Conservation (phyloP, 371 early-diverging fungal species). For the Chytridium lagenaria region DNA sequence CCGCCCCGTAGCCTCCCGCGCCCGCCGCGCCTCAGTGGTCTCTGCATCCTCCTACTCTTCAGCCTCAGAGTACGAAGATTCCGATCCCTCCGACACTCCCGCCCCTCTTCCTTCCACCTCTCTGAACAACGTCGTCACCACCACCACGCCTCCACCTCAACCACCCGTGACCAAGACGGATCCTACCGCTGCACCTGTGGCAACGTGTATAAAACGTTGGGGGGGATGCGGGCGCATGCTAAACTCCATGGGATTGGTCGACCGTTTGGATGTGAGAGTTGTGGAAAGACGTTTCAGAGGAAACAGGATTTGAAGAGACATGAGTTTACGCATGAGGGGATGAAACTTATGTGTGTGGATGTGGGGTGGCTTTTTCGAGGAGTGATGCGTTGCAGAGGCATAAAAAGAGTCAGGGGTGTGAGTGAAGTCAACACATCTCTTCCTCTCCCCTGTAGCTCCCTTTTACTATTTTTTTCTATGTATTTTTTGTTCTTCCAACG, state of each 20-base stretch:
- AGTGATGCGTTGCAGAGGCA: neutral
- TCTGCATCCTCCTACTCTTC: too few relatives aligned
- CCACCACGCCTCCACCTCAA: too few relatives aligned
- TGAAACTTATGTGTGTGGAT: neutral
- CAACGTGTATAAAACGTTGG: neutral
- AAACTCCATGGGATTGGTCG: slow-evolving; percentile 11
- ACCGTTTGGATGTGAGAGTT: neutral
- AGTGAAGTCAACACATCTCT: neutral
- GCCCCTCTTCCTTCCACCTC: too few relatives aligned
- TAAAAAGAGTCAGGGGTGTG: neutral
- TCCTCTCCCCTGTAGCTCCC: neutral
- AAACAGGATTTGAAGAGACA: slow-evolving; percentile 11
- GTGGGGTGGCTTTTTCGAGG: neutral
- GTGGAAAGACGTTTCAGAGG: slow-evolving; percentile 6
- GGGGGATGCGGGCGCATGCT: slow-evolving; percentile 2
- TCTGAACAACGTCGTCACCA: too few relatives aligned
- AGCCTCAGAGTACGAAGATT: too few relatives aligned
- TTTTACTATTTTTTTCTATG: too few relatives aligned
- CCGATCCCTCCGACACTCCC: too few relatives aligned
- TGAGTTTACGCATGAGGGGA: neutral
- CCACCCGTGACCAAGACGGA: too few relatives aligned
- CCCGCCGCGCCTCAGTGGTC: too few relatives aligned
- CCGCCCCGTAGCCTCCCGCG: too few relatives aligned
- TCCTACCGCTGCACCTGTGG: slow-evolving; percentile 2
- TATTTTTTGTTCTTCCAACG: too few relatives aligned